Evolutionary conservation across 305 asterid species (phyloP), one percentile per base, ranked within the genome.

Genomic region (Striga hermonthica): DNA sequence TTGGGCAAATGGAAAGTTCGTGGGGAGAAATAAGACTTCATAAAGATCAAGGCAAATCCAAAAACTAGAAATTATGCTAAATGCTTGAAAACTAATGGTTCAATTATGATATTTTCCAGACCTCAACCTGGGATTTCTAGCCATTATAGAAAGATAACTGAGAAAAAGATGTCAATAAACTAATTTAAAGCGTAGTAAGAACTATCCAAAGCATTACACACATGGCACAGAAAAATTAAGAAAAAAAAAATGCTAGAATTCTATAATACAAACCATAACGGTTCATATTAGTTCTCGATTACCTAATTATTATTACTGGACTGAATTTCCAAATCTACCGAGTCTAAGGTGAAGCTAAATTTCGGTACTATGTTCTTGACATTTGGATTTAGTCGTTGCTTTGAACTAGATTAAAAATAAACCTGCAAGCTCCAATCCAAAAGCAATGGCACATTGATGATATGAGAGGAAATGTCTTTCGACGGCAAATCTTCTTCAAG

Each of bases 341-440:
- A 66, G 16, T 68, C 9, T 12, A 10, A 5, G 52, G 45, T 34
- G 45, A 22, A 22, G 31, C 31, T 22, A 22, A 63, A 38, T 56
- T 28, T 12, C 53, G 40, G 63, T 65, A 50, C 49, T 6, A 47
- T 50, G 47, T 61, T 64, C 57, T 39, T 40, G 40, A 22, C 31
- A 22, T 68, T 28, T 16, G 53, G 62, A 65, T 6, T 63, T 62
- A 28, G 50, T 58, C 44, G 41, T 11, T 22, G 16, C 41, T 56
- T 7, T 22, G 63, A 35, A 57, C 62, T 40, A 67, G 73, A 57
- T 31, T 68, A 45, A 72, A 61, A 16, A 55, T 64, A 56, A 65
- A 92, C 98, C 98, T 89, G 91, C 74, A 92, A 78, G 84, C 86
- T 39, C 97, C 98, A 92, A 69, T 89, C 86, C 56, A 92, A 70